Conservation (phyloP, 1,139 yeast species). For the Candida sp. region DNA sequence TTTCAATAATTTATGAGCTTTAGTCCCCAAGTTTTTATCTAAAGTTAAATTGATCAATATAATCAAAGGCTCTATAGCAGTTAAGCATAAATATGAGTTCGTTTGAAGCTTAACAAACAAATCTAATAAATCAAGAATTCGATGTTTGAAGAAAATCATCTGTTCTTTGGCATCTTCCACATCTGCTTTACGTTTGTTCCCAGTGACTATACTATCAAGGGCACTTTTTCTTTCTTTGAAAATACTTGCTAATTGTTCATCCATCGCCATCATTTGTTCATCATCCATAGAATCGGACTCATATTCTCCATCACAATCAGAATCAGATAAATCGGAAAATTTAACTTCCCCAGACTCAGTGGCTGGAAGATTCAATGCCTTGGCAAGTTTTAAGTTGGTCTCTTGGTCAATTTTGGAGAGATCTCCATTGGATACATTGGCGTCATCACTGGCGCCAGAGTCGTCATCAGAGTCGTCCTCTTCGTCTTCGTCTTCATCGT, state of each 20-base stretch:
- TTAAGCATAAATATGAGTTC: conserved; percentile 36
- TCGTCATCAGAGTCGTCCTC: conserved; percentile 33
- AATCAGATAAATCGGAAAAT: conserved; percentile 37
- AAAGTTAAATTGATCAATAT: conserved; percentile 61
- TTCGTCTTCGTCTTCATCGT: conserved; percentile 28
- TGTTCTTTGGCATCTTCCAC: conserved; percentile 75
- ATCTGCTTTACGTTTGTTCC: conserved; percentile 67
- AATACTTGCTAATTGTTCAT: conserved; percentile 76
- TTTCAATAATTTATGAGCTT: conserved; percentile 71
- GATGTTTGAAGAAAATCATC: conserved; percentile 73
- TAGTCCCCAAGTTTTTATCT: conserved; percentile 67
- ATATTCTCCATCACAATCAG: conserved; percentile 37
- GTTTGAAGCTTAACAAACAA: conserved; percentile 50
- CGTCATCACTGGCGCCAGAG: conserved; percentile 19
- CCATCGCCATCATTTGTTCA: conserved; percentile 96
- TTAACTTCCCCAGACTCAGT: conserved; percentile 43
- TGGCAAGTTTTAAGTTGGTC: conserved; percentile 70
- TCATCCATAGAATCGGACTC: conserved; percentile 91
- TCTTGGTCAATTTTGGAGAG: conserved; percentile 60
- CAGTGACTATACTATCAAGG: conserved; percentile 45
- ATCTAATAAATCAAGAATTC: conserved; percentile 76
- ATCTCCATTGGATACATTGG: conserved; percentile 14
- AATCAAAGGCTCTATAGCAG: conserved; percentile 58
- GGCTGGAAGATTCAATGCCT: conserved; percentile 71
- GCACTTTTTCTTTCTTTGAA: conserved; percentile 79